These are phyloP conservation scores for Hygrocybe punicea DNA, from an alignment of 768 basidiomycete genomes.

Conservation along the genomic window DNA sequence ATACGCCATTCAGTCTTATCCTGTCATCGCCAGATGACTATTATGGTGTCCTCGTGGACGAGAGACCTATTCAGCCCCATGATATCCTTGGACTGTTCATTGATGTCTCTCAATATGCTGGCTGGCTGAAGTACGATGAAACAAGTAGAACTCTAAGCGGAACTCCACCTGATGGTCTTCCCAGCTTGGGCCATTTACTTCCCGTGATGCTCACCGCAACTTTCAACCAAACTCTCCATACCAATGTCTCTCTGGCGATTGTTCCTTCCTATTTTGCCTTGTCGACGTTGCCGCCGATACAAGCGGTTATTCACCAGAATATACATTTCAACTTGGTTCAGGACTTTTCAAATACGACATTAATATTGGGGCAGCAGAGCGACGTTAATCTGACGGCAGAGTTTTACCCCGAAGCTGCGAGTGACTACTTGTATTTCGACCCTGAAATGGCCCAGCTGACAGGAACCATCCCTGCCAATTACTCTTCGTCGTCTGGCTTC, in stretches of 20 bases:
- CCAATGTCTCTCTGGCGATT: conserved; percentile 61
- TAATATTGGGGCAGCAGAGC: conserved; percentile 31
- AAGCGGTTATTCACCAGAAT: conserved; percentile 47
- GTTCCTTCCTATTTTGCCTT: conserved; percentile 71
- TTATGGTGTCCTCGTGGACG: conserved; percentile 61
- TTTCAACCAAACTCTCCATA: conserved; percentile 65
- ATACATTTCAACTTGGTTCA: conserved; percentile 53
- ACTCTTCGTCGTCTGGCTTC: conserved; percentile 33
- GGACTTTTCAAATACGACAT: conserved; percentile 53
- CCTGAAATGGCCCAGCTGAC: conserved; percentile 41
- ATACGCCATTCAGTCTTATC: conserved; percentile 49
- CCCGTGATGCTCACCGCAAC: conserved; percentile 58
- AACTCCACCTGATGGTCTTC: conserved; percentile 47
- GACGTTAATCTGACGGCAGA: conserved; percentile 54
- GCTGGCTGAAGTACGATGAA: conserved; percentile 62
- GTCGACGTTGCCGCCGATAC: conserved; percentile 53
- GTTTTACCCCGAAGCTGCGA: conserved; percentile 49
- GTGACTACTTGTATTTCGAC: conserved; percentile 55
- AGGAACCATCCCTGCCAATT: conserved; percentile 54
- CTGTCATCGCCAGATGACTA: conserved; percentile 58
- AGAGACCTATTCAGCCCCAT: conserved; percentile 48
- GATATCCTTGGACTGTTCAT: conserved; percentile 58
- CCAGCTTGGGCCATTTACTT: conserved; percentile 38
- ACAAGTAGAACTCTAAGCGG: conserved; percentile 60
- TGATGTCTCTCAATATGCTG: conserved; percentile 52